phyloP scores from a whole-genome alignment of 192 early-diverging fungal species.

The Linnemannia schmuckeri region DNA sequence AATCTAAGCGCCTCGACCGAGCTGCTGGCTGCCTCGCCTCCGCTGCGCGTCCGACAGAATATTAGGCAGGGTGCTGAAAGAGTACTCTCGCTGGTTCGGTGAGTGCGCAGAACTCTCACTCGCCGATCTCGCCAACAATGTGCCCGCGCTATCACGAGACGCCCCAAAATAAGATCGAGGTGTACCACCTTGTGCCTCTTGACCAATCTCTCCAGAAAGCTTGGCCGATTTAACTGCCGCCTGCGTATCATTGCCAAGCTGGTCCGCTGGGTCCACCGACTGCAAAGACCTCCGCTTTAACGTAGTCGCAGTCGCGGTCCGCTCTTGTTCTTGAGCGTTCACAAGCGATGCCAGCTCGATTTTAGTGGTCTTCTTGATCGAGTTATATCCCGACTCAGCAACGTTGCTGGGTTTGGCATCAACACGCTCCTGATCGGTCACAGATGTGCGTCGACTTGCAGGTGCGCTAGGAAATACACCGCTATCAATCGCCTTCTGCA shows the following conservation, averaged over 20 bases:
- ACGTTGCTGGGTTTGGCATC: not conserved
- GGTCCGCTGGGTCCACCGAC: not conserved
- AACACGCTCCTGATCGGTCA: not conserved
- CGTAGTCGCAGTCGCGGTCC: not conserved
- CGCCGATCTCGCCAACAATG: not conserved
- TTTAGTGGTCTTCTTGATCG: not conserved
- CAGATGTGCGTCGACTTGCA: constrained; percentile 18
- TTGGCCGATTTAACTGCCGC: not conserved
- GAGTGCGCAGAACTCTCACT: constrained; percentile 4
- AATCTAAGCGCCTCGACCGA: not conserved
- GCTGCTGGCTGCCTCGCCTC: constrained; percentile 38
- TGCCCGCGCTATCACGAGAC: not conserved
- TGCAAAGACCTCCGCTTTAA: constrained; percentile 20
- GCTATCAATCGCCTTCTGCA: constrained; percentile 32
- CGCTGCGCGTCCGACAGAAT: constrained; percentile 46
- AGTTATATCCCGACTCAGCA: not conserved
- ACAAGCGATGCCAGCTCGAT: not conserved
- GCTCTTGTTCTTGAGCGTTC: not conserved
- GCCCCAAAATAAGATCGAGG: not conserved
- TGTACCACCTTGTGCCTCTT: not conserved
- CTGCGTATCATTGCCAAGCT: not conserved
- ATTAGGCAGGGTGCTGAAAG: constrained; percentile 35
- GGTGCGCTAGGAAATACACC: not conserved
- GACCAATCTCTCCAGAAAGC: not conserved
- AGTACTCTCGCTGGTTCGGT: not conserved